Percentiles rank a stretch among this genome's conserved stretches.
Conservation (phyloP, 2,329 filamentous ascomycete genomes). For the Periconia sp. region DNA sequence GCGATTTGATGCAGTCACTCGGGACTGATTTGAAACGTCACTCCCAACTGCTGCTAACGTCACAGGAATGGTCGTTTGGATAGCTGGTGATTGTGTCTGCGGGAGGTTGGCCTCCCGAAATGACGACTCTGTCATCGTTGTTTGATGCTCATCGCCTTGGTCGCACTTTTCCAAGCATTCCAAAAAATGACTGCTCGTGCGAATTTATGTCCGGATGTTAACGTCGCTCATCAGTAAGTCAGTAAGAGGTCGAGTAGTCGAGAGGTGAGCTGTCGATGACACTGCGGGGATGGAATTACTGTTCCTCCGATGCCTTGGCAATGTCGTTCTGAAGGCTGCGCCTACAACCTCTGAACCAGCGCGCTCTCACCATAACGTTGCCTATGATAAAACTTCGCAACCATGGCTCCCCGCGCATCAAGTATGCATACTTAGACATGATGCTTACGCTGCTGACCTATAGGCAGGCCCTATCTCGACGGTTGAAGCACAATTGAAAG, state of each 20-base stretch:
- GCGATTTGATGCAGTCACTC: conserved; percentile 22
- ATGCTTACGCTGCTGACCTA: conserved; percentile 24
- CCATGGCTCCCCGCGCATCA: conserved; percentile 5
- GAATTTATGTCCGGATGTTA: neutral
- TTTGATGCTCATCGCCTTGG: conserved; percentile 21
- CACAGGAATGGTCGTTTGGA: conserved; percentile 20
- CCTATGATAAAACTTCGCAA: neutral
- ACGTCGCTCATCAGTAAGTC: too few species aligned
- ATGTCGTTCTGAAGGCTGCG: neutral
- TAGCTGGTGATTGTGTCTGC: conserved; percentile 27
- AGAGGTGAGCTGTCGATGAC: neutral
- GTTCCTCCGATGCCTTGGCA: conserved; percentile 10
- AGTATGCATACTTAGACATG: neutral
- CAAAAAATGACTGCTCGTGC: too few species aligned
- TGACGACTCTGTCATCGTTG: conserved; percentile 36
- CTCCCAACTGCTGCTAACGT: conserved; percentile 14
- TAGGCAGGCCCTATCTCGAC: conserved; percentile 23
- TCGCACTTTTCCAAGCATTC: too few species aligned
- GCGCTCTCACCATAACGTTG: conserved; percentile 1
- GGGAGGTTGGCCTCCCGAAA: conserved; percentile 25
- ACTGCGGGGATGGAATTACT: conserved; percentile 17
- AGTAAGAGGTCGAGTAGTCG: neutral
- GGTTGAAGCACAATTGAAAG: conserved; percentile 61
- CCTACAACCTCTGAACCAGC: neutral
- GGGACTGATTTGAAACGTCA: conserved; percentile 20